Percentiles rank a stretch among this genome's conserved stretches.
These are phyloP conservation scores for Colletotrichum abscissum DNA, from an alignment of 2,329 filamentous ascomycete genomes.

Conservation along the genomic window DNA sequence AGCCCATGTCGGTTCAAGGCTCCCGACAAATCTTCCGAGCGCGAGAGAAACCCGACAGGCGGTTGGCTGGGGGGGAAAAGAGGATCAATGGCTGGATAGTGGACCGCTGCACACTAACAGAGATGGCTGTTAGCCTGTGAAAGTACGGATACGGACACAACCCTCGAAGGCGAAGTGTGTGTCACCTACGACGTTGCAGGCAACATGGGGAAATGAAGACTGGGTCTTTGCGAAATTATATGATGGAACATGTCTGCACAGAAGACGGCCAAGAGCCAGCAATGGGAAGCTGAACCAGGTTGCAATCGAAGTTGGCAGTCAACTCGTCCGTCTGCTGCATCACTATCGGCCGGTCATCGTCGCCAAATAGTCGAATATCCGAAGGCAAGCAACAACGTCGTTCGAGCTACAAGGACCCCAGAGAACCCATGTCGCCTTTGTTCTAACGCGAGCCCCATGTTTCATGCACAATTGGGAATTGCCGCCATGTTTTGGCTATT, in stretches of 20 bases:
- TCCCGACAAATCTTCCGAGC: conserved; percentile 30
- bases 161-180: neutral
- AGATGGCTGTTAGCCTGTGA: neutral
- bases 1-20: conserved; percentile 14
- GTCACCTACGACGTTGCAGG: neutral
- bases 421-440: conserved; percentile 14
- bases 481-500: conserved; percentile 17
- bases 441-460: conserved; percentile 22
- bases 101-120: neutral
- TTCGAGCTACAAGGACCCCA: conserved; percentile 24
- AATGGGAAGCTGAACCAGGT: neutral
- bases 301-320: neutral
- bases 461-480: conserved; percentile 15
- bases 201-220: conserved; percentile 17
- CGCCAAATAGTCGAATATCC: conserved; percentile 29
- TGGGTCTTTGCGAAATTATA: conserved; percentile 10
- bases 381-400: conserved; percentile 8
- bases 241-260: neutral
- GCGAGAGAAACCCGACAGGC: neutral
- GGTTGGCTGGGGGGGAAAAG: neutral
- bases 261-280: neutral
- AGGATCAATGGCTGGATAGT: neutral
- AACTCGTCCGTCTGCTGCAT: neutral
- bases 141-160: neutral
- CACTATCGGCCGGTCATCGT: neutral